Conservation (phyloP, 306 rosid genomes). For the Biancaea sappan region DNA sequence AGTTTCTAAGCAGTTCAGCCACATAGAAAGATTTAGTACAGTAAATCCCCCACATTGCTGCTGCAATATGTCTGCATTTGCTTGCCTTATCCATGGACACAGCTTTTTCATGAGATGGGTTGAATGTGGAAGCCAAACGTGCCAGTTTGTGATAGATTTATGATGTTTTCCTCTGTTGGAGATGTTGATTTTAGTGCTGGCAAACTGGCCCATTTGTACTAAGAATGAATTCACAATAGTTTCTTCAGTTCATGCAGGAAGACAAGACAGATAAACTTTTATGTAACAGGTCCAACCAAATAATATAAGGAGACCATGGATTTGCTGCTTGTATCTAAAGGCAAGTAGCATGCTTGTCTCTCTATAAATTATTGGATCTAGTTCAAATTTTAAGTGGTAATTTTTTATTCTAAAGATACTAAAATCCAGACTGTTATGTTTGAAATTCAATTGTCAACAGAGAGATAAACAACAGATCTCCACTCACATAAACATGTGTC, state of each 20-base stretch:
- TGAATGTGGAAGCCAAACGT: not conserved
- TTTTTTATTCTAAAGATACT: too few relatives aligned
- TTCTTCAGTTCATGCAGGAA: not conserved
- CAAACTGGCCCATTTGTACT: not conserved
- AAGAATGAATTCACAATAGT: not conserved
- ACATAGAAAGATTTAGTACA: not conserved
- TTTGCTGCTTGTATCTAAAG: too few relatives aligned
- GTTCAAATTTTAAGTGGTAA: too few relatives aligned
- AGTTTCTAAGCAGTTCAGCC: conserved; percentile 20
- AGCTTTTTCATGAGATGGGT: conserved; percentile 5
- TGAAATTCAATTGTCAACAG: too few relatives aligned
- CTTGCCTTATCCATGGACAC: conserved; percentile 7
- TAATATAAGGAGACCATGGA: not conserved
- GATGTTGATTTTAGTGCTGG: not conserved
- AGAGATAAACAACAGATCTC: too few relatives aligned
- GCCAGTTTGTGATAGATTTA: not conserved
- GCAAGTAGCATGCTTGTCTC: too few relatives aligned
- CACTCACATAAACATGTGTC: too few relatives aligned
- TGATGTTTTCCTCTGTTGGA: not conserved
- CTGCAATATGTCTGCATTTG: not conserved
- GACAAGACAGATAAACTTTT: not conserved
- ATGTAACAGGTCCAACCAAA: not conserved
- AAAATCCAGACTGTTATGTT: too few relatives aligned
- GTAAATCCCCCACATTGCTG: conserved; percentile 2
- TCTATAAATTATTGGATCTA: too few relatives aligned